A percentile compares a stretch with the other conserved stretches of the same genome.
phyloP scores from a whole-genome alignment of 1,139 yeast species.

The Arxiozyma bovina region DNA sequence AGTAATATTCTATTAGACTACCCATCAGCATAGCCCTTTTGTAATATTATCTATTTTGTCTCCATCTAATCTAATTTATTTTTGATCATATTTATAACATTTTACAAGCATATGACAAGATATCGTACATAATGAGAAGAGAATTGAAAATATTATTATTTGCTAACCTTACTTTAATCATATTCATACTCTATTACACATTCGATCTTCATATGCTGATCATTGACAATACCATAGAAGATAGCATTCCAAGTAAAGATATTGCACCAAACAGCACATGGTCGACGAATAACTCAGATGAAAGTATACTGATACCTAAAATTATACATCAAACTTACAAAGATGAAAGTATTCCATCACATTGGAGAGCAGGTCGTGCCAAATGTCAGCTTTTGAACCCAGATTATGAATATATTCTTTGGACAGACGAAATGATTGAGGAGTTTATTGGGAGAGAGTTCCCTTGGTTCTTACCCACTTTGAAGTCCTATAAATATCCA shows the following conservation, averaged over 20 bases:
- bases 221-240: constrained; percentile 60
- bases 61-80: background rate
- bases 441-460: constrained; percentile 69
- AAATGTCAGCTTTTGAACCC: constrained; percentile 72
- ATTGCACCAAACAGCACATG: constrained; percentile 35
- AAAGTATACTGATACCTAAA: constrained; percentile 47
- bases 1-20: no score
- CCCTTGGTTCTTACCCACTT: constrained; percentile 78
- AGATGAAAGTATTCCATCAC: constrained; percentile 63
- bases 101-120: background rate
- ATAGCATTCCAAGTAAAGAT: constrained; percentile 53
- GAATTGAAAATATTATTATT: constrained; percentile 53
- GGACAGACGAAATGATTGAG: constrained; percentile 85
- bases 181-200: constrained; percentile 52
- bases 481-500: constrained; percentile 69
- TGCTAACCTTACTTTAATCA: constrained; percentile 47
- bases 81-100: background rate
- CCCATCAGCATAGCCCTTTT: background rate
- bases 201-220: constrained; percentile 70
- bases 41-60: background rate
- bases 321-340: constrained; percentile 92
- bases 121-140: constrained; percentile 33
- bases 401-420: constrained; percentile 74
- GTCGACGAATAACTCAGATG: constrained; percentile 36
- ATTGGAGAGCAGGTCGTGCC: constrained; percentile 73